Evolutionary conservation across 2,329 filamentous ascomycete species (phyloP).

Genomic region (Colletotrichum euphorbiae): DNA sequence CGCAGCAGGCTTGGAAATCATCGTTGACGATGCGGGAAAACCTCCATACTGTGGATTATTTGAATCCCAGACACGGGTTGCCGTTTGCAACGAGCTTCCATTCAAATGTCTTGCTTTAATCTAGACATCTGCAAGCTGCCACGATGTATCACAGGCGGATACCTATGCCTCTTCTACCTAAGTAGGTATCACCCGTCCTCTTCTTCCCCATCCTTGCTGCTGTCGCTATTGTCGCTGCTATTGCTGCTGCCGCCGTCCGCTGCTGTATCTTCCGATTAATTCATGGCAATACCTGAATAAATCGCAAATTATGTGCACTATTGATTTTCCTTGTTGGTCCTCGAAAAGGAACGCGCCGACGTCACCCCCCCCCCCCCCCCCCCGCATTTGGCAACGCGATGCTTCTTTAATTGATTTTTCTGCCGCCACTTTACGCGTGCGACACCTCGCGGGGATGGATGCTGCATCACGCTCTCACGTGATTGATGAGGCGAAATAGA

Average conservation of each 20-base stretch:
- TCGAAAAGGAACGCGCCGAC: background rate
- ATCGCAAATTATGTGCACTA: too few relatives aligned
- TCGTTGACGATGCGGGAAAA: slow-evolving; percentile 1
- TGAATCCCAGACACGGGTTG: slow-evolving; percentile 20
- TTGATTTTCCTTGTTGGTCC: background rate
- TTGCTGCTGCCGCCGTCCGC: too few relatives aligned
- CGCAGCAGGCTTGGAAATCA: slow-evolving; percentile 31
- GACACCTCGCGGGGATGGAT: background rate
- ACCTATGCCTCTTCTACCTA: too few relatives aligned
- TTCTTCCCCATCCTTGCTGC: too few relatives aligned
- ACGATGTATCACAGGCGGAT: too few relatives aligned
- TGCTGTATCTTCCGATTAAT: too few relatives aligned
- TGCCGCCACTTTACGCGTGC: slow-evolving; percentile 33
- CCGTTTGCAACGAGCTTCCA: slow-evolving; percentile 28
- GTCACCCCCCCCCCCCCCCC: background rate
- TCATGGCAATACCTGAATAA: too few relatives aligned
- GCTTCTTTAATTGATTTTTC: slow-evolving; percentile 27
- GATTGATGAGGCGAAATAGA: slow-evolving; percentile 12
- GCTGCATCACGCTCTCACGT: slow-evolving; percentile 38
- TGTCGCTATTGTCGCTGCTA: too few relatives aligned
- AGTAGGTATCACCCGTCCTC: too few relatives aligned
- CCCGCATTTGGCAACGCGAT: slow-evolving; percentile 8
- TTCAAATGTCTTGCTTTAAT: background rate
- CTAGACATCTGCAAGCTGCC: background rate
- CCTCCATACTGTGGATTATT: slow-evolving; percentile 31